These are phyloP conservation scores for Plasmodium falciparum DNA, from an alignment of 169 alveolate genomes.

Conservation along the genomic window DNA sequence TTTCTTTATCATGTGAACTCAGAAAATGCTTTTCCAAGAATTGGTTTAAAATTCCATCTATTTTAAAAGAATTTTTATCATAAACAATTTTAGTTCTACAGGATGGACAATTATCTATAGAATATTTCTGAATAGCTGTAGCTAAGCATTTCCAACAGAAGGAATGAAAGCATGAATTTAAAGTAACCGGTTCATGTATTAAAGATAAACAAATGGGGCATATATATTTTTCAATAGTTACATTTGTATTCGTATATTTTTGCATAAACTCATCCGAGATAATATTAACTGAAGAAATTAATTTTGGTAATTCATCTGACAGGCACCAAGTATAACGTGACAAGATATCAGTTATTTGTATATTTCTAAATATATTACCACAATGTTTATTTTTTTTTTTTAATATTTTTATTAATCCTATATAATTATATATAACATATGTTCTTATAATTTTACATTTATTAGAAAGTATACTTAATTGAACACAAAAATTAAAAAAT, in stretches of 20 bases:
- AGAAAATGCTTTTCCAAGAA: constrained; percentile 43
- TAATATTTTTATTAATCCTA: constrained; percentile 38
- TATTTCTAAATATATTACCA: constrained; percentile 5
- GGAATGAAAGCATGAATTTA: constrained; percentile 60
- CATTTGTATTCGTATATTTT: neutral
- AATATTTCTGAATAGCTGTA: constrained; percentile 53
- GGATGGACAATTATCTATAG: constrained; percentile 41
- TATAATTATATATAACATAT: constrained; percentile 33
- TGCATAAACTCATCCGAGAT: constrained; percentile 59
- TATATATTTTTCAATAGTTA: constrained; percentile 40
- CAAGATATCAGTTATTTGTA: constrained; percentile 11
- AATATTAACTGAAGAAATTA: constrained; percentile 40
- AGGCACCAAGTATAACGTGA: constrained; percentile 48
- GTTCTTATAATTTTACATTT: constrained; percentile 45
- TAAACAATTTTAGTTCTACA: constrained; percentile 57
- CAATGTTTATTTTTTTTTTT: constrained; percentile 33
- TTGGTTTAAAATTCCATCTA: constrained; percentile 39
- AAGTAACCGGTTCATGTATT: constrained; percentile 55
- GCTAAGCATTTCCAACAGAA: constrained; percentile 68
- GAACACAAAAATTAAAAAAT: constrained; percentile 54
- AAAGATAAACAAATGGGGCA: constrained; percentile 44
- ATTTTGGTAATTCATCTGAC: constrained; percentile 41
- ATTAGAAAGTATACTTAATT: constrained; percentile 31
- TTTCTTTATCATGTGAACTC: neutral
- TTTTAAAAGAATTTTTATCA: constrained; percentile 44